Evolutionary conservation across 1,284 basidiomycete species (phyloP), one percentile per base, ranked within the genome.

Genomic region (Rhodotorula sp.): DNA sequence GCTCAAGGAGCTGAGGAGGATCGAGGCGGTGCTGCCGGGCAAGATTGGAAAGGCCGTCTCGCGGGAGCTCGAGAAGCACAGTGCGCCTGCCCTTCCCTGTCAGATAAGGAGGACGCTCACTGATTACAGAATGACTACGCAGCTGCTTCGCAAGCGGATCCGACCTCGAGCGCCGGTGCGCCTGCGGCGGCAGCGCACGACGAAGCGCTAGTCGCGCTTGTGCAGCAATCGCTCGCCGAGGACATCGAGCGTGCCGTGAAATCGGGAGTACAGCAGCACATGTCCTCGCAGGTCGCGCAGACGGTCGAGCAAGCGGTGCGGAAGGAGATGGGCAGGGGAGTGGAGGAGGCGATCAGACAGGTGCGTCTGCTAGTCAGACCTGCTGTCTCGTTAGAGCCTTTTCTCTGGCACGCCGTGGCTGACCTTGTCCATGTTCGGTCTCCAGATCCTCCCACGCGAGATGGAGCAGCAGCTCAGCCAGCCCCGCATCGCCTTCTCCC

Each of bases 221-320:
- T 92, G 13, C 76, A 91, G 90, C 23, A 90, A 3, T 90, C 92
- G 80, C 83, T 92, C 65, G 91, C 89, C 12, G 88, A 88, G 82
- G 92, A 92, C 78, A 92, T 91, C 12, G 90, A 90, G 10, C 86
- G 89, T 17, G 89, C 92, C 54, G 90, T 93, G 90, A 91, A 14
- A 89, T 93, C 77, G 91, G 90, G 84, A 83, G 64, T 90, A 34
- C 34, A 34, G 34, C 34, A 34, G 5, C 34, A 34, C 5, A 34
- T 34, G 34, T 34, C 34, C 34, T 34, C 34, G 34, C 90, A 89
- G 0, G 90, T 93, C 19, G 83, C 92, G 23, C 91, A 91, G 17
- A 87, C 90, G 19, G 83, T 93, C 42, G 89, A 88, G 80, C 81
- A 85, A 7, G 89, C 89, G 19, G 83, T 92, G 72, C 88, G 88